Conservation (phyloP, 108 stramenopile species). For the Skeletonema tropicum region DNA sequence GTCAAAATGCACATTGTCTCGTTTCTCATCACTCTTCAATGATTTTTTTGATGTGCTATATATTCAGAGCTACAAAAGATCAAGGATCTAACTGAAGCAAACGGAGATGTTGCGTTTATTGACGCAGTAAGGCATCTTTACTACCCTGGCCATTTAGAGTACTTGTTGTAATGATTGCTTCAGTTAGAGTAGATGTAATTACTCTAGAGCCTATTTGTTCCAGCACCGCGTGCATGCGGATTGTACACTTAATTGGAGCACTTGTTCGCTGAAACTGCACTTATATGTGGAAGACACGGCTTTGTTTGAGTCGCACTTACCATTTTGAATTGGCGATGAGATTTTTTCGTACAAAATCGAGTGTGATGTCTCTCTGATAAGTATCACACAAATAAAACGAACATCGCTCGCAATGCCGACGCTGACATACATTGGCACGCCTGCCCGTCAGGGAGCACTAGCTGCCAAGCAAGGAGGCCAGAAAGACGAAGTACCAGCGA, state of each 20-base stretch:
- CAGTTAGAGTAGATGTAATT: too few species aligned
- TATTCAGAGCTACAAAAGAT: constrained; percentile 15
- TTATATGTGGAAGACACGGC: neutral
- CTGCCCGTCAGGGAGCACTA: neutral
- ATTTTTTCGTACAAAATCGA: neutral
- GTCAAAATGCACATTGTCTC: neutral
- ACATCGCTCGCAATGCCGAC: neutral
- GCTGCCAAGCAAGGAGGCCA: neutral
- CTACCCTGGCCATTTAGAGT: constrained; percentile 38
- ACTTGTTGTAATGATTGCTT: constrained; percentile 14
- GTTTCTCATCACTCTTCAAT: neutral
- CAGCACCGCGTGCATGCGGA: too few species aligned
- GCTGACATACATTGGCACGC: neutral
- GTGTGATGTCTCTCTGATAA: too few species aligned
- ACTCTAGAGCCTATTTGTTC: too few species aligned
- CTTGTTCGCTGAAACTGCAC: neutral
- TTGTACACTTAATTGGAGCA: too few species aligned
- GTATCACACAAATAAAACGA: neutral
- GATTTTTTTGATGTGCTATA: neutral
- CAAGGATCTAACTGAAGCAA: constrained; percentile 39
- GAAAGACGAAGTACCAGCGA: neutral
- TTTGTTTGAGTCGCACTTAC: neutral
- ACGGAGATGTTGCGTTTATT: constrained; percentile 53
- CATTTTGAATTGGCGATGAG: neutral
- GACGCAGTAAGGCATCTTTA: constrained; percentile 55